A percentile compares a stretch with the other conserved stretches of the same genome.
Evolutionary conservation across 2,329 filamentous ascomycete species (phyloP).

Genomic region (Fusarium papillatum): DNA sequence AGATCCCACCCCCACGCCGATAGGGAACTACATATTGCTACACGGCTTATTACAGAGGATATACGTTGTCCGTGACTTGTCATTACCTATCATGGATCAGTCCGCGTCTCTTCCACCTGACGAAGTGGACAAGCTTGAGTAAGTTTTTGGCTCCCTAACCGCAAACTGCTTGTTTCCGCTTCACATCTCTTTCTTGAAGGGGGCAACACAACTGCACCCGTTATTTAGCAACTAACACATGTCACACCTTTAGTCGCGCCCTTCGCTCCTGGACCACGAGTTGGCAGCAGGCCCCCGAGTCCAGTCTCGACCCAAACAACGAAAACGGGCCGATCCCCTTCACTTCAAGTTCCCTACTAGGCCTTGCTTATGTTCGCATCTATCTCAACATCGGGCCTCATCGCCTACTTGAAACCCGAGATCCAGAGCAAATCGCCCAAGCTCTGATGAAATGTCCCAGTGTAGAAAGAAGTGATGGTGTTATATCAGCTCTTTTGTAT

Average conservation of each 20-base stretch:
- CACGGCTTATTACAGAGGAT: constrained; percentile 55
- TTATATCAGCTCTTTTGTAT: constrained; percentile 64
- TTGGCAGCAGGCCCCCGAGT: constrained; percentile 56
- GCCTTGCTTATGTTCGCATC: constrained; percentile 60
- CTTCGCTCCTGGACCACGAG: constrained; percentile 54
- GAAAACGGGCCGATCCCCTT: constrained; percentile 56
- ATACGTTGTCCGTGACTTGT: constrained; percentile 53
- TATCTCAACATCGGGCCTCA: constrained; percentile 60
- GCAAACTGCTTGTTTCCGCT: not conserved
- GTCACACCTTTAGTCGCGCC: constrained; percentile 40
- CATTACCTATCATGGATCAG: constrained; percentile 49
- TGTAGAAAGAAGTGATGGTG: constrained; percentile 61
- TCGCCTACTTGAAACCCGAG: constrained; percentile 57
- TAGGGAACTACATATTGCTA: constrained; percentile 54
- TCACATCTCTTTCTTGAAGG: not conserved
- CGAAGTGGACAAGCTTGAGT: constrained; percentile 54
- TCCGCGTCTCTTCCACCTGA: constrained; percentile 49
- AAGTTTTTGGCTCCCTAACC: not conserved
- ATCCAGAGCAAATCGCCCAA: constrained; percentile 55
- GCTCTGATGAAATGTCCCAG: constrained; percentile 52
- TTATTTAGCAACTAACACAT: not conserved
- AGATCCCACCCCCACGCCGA: constrained; percentile 51
- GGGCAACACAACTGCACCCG: not conserved
- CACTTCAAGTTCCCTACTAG: constrained; percentile 60
- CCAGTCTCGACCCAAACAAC: constrained; percentile 55